Evolutionary conservation across 2,329 filamentous ascomycete genomes (phyloP), one percentile per base, ranked within the genome.

Genomic region (Gyromitra esculenta): DNA sequence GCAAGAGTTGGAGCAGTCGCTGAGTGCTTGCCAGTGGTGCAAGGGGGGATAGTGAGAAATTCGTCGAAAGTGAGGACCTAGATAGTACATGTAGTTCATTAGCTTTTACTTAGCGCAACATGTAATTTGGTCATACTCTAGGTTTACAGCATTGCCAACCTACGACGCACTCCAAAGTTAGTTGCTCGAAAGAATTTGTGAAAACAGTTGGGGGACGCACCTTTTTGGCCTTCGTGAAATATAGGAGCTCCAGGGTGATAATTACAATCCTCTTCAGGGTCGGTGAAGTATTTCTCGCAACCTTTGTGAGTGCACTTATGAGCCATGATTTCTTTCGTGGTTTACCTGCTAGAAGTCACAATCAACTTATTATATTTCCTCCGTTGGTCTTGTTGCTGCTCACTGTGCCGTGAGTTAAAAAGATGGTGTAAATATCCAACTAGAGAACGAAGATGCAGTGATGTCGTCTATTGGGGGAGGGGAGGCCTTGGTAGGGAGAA

Each of bases 101-200:
- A 74, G 69, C 56, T 41, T 60, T 9, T 31, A 48, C 48, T n/a
- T 37, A 13, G 31, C 25, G 59, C 60, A 8, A 21, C 15, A 8
- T 37, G n/a, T 13, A 35, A n/a, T 37, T 8, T 15, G 45, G 59
- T 6, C 41, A n/a, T 73, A 79, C 79, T 56, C 79, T 77, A 4
- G 94, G 91, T 85, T 97, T 98, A 89, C 96, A 99, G 87, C 96
- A 99, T 86, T 97, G 96, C 95, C 96, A 98, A 82, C 96, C 95
- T 97, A 82, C 57, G 15, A 25, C 13, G 43, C 13, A 50, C 63
- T 43, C 45, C 39, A 60, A 73, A 9, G 50, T 59, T 43, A 69
- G 74, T 35, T 31, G 2, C 25, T 31, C 25, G 25, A 31, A 31
- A 31, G 25, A 31, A 31, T 31, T 31, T 66, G 35, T 8, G 62